Base-by-base conservation (phyloP, 306 rosid species). In the Dalbergia cochinchinensis region DNA sequence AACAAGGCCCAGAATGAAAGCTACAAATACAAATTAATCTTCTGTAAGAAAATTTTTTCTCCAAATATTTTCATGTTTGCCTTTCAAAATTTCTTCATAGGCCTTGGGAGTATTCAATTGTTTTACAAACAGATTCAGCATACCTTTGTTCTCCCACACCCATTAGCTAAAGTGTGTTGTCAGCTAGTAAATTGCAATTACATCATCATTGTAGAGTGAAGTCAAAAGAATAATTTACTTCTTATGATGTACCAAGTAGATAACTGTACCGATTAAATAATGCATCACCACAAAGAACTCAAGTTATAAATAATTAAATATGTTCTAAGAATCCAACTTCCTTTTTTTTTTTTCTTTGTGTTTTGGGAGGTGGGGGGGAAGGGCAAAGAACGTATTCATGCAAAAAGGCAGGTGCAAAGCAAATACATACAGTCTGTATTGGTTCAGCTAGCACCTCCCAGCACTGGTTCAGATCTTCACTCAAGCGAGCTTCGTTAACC, bases 401-500 rank as follows among this genome's bases (percentile, higher is more conserved):
- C 14, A 67, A 67, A 80, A 66, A 80, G 19, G 34, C 22, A 76
- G 59, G 74, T 45, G 74, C 74, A 79, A 70, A 48, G 75, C 73
- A 79, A 70, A 63, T 73, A 79, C 92, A 31, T 86, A 93, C 99
- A 0, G 98, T 95, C 73, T 95, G 99, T 73, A 95, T 95, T 63
- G 99, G 97, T 83, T 93, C 99, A 8, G 97, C 99, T 42, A 95
- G 99, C 74, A 95, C 92, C 87, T 95, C 99, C 99, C 99, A 95
- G 74, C 95, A 87, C 39, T 82, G 85, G 83, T 91, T 81, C 91
- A 95, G 86, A 75, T 95, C 99, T 41, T 92, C 97, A 11, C 83
- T 85, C 81, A 95, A 73, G 81, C 92, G 88, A 86, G 83, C 88
- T 86, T 86, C 90, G 15, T 95, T 95, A 48, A 95, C 92, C 97